These are phyloP conservation scores for Cutaneotrichosporon cutaneum DNA, from an alignment of 1,284 basidiomycete genomes.

Conservation along the genomic window DNA sequence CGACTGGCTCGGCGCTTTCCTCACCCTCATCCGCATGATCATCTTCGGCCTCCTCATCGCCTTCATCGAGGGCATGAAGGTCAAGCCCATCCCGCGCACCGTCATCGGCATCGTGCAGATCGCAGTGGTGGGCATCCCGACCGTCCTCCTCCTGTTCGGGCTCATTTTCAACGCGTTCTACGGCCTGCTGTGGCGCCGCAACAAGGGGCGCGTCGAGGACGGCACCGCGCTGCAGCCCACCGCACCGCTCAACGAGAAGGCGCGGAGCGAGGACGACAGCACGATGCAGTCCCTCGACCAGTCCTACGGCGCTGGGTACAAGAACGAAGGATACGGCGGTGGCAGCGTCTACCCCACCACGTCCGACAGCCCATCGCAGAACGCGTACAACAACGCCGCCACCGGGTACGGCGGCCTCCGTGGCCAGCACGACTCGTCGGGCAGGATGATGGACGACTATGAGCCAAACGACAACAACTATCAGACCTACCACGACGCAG, in stretches of 20 bases:
- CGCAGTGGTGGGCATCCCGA: slow-evolving; percentile 49
- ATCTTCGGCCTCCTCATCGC: slow-evolving; percentile 50
- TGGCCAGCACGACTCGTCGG: background rate
- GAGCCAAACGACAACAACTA: background rate
- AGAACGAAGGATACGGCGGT: background rate
- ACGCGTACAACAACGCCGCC: slow-evolving; percentile 4
- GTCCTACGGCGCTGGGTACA: background rate
- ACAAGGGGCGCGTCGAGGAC: slow-evolving; percentile 48
- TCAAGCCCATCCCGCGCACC: slow-evolving; percentile 45
- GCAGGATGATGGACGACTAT: background rate
- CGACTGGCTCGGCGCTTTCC: slow-evolving; percentile 46
- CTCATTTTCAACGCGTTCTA: slow-evolving; percentile 68
- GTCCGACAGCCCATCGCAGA: background rate
- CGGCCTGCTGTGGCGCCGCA: slow-evolving; percentile 46
- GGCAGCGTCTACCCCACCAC: background rate
- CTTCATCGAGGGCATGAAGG: slow-evolving; percentile 46
- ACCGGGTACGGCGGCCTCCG: background rate
- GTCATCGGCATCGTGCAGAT: slow-evolving; percentile 52
- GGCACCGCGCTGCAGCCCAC: slow-evolving; percentile 43
- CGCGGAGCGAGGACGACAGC: slow-evolving; percentile 2
- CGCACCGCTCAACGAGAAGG: slow-evolving; percentile 10
- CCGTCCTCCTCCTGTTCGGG: slow-evolving; percentile 67
- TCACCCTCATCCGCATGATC: slow-evolving; percentile 45
- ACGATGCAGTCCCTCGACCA: background rate
- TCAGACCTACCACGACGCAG: background rate